Base-by-base conservation (phyloP, 768 basidiomycete species). In the Termitomyces sp. region DNA sequence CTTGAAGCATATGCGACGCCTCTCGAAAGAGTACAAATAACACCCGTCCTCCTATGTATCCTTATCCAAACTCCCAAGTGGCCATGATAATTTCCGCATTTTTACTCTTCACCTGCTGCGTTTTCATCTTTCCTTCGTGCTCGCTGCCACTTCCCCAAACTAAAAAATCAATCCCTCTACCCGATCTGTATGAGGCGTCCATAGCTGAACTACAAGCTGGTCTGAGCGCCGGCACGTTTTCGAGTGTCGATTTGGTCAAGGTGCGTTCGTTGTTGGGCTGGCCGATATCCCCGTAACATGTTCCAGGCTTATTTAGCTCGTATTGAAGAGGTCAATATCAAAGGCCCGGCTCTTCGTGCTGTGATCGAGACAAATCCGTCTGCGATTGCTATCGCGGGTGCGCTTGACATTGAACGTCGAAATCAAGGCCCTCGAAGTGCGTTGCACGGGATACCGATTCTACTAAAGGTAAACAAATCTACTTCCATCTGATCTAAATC, bases 231-330 rank as follows among this genome's bases (percentile, higher is more conserved):
- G 78, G 79, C 3, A 64, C 66, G 21, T 87, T 86, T 59, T 78
- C 76, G 0, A 85, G 84, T 55, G 81, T 81, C 4, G 83, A 86
- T 61, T 74, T 86, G 3, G 81, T 86, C 32, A 82, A 83, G 71
- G 85, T 82, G 54, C 34, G 67, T 49, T n/a, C n/a, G n/a, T n/a
- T n/a, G n/a, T n/a, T n/a, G n/a, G n/a, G n/a, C n/a, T n/a, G n/a
- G n/a, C n/a, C n/a, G n/a, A n/a, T n/a, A n/a, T n/a, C n/a, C n/a
- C n/a, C n/a, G n/a, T n/a, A n/a, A n/a, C n/a, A n/a, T n/a, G n/a
- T n/a, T n/a, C n/a, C 53, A 87, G 85, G 83, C 84, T 2, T 88
- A 88, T 65, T 73, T 87, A 60, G 79, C 80, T 11, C 76, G 86
- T 2, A 86, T 87, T 25, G 81, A 85, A 4, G 81, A 88, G 63